Conservation (phyloP, 805 yeast genomes). For the Candida yuanshanica region DNA sequence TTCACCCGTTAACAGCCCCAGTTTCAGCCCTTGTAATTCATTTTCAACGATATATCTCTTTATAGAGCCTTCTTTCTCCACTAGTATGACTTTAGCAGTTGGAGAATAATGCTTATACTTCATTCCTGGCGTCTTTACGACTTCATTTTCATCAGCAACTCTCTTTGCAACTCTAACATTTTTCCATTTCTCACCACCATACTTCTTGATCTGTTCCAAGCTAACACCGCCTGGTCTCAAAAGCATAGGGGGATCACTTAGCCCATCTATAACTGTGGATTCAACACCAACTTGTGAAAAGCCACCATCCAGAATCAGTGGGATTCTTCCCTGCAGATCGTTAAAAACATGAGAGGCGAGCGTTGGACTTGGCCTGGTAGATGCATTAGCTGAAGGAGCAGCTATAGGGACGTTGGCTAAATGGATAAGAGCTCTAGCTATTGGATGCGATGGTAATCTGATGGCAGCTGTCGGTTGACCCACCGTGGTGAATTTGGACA, state of each 20-base stretch:
- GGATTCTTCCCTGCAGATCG: conserved; percentile 76
- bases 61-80: conserved; percentile 35
- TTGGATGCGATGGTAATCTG: conserved; percentile 78
- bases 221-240: conserved; percentile 94
- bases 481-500: conserved; percentile 78
- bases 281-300: conserved; percentile 85
- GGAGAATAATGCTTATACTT: conserved; percentile 96
- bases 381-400: conserved; percentile 96
- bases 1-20: conserved; percentile 49
- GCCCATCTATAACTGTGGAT: conserved; percentile 90
- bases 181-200: conserved; percentile 69
- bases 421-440: conserved; percentile 87
- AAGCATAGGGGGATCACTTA: conserved; percentile 76
- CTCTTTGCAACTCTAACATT: conserved; percentile 57
- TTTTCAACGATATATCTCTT: conserved; percentile 26
- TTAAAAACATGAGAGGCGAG: conserved; percentile 76
- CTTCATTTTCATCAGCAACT: conserved; percentile 59
- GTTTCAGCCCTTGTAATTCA: conserved; percentile 23
- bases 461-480: conserved; percentile 89
- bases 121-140: conserved; percentile 95
- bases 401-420: conserved; percentile 86
- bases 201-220: conserved; percentile 59
- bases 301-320: conserved; percentile 88
- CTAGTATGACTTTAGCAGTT: conserved; percentile 69
- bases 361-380: conserved; percentile 94